Base-by-base conservation (phyloP, 1,284 basidiomycete genomes). In the Moesziomyces globuligerus region DNA sequence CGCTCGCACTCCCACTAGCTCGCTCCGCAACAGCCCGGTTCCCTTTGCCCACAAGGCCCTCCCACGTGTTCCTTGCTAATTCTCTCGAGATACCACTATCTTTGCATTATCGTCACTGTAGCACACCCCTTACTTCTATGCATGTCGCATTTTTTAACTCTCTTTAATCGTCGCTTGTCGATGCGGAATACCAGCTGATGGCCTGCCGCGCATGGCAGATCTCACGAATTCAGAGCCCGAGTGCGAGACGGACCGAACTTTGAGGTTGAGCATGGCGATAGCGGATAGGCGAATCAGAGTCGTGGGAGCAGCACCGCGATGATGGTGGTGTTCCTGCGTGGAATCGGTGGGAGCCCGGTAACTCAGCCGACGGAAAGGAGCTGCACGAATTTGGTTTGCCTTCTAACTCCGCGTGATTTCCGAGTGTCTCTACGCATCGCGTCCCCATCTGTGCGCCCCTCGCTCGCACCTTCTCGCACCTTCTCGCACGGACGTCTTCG, bases 21-120 rank as follows among this genome's bases (percentile, higher is more conserved):
- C 50, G 20, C 42, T 28, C 42, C 41, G 58, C 23, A 48, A 47
- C 48, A 56, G 59, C 40, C 52, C 52, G 11, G 59, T 55, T 0
- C 49, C 48, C 26, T 48, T 32, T 20, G 3, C 24, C 3, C 28
- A 56, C n/a, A 64, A 64, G 34, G 40, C 53, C 7, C 53, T 64
- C 6, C 60, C 53, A 11, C 20, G 25, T 13, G 17, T 56, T 44
- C 53, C 60, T 29, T 56, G 60, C 45, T 64, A 64, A 64, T 51
- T 20, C n/a, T 11, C 5, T 9, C 11, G 10, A 6, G 18, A 44
- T 34, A 42, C 48, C 17, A 25, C 39, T 32, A 11, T 34, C 17
- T 34, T 34, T 17, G 23, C 37, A 42, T 36, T 21, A 13, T 18
- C 20, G 43, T 20, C 37, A 34, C 29, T 23, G 21, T 38, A 24